A percentile compares a stretch with the other conserved stretches of the same genome.
Conservation (phyloP, 768 basidiomycete genomes). For the Russula ochroleuca region DNA sequence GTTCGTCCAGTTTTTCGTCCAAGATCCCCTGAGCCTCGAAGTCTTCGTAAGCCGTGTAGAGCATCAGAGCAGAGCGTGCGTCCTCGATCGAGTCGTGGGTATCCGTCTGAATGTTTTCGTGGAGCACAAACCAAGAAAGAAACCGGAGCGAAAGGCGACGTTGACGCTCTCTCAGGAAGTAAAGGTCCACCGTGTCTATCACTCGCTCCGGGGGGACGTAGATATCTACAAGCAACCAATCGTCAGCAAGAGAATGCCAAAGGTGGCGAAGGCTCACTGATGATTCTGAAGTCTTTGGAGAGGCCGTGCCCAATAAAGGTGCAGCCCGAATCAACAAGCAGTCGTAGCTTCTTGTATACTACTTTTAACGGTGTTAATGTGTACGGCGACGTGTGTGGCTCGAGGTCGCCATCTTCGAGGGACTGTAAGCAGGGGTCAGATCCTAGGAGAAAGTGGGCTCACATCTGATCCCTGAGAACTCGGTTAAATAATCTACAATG, state of each 20-base stretch:
- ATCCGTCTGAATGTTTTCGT: constrained; percentile 88
- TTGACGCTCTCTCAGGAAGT: constrained; percentile 75
- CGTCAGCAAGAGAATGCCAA: background rate
- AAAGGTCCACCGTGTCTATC: constrained; percentile 97
- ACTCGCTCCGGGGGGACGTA: constrained; percentile 94
- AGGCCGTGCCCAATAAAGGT: constrained; percentile 97
- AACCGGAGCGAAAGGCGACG: constrained; percentile 89
- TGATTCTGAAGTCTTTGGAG: constrained; percentile 96
- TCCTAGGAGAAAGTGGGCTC: constrained; percentile 30
- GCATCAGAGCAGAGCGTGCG: constrained; percentile 75
- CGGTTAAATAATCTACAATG: constrained; percentile 95
- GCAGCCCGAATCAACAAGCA: constrained; percentile 91
- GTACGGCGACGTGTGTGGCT: constrained; percentile 74
- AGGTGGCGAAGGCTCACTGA: constrained; percentile 57
- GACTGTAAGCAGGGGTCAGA: constrained; percentile 13
- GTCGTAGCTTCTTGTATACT: constrained; percentile 95
- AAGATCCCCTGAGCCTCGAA: constrained; percentile 74
- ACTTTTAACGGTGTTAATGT: constrained; percentile 93
- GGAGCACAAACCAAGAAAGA: constrained; percentile 89
- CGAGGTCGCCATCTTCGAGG: constrained; percentile 80
- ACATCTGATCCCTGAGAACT: constrained; percentile 96
- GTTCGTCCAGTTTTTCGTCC: constrained; percentile 81
- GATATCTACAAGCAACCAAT: constrained; percentile 56
- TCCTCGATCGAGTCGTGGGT: constrained; percentile 99
- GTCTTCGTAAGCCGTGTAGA: constrained; percentile 77